Evolutionary conservation across 768 basidiomycete species (phyloP), one percentile per base, ranked within the genome.

Genomic region (Termitomyces sp.): DNA sequence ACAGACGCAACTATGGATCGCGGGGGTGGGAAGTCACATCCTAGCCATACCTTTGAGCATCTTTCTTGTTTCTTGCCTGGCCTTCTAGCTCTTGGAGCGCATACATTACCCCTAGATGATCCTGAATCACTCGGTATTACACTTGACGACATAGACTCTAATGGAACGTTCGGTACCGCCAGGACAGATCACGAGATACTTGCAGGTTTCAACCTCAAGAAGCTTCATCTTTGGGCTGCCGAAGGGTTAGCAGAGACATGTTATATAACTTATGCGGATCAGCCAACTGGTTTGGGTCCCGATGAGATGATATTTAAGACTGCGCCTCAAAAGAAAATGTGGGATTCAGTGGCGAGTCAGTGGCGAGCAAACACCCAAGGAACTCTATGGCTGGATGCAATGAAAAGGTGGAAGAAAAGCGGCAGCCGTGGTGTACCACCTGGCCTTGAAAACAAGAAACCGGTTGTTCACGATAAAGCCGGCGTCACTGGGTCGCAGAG

Each of bases 1-100:
- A 88, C 87, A 9, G 87, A 87, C 65, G 73, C 74, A 18, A 62
- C 50, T 27, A 47, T 69, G 13, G 61, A 73, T 46, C 15, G 18
- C 12, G 71, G 67, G 4, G 63, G 64, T 44, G 66, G 72, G 33
- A 63, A 63, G 11, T 72, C 69, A 30, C 60, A 65, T 16, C 76
- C 81, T 24, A 74, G 78, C 11, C 82, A 87, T 63, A 65, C 68
- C 22, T 83, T 90, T 55, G 89, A 91, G 61, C 89, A 92, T 65
- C 73, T 92, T 30, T 84, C 89, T 12, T 91, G 89, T 70, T 92
- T 91, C 74, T 77, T 89, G 50, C 88, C 89, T 0, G 89, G 90
- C 16, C 73, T 91, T 16, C 75, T 92, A 51, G 88, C 89, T 5
- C 76, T 92, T 3, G 89, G 90, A 27, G 87, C 73, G 5, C 80